These are phyloP conservation scores for Choanephora cucurbitarum DNA, from an alignment of 371 early-diverging fungal genomes.

Conservation along the genomic window DNA sequence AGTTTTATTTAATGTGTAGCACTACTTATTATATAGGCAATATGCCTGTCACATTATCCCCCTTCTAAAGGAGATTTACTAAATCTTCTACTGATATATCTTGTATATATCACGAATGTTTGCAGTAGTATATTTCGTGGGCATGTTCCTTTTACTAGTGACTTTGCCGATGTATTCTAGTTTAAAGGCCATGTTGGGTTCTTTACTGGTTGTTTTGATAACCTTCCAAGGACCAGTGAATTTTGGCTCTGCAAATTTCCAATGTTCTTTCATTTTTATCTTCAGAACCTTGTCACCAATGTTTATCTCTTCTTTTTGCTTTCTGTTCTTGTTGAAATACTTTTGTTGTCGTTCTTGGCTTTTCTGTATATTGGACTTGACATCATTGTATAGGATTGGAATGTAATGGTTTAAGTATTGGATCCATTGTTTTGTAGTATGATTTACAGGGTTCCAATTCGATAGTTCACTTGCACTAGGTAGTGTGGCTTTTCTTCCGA, in stretches of 20 bases:
- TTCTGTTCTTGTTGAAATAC: slow-evolving; percentile 10
- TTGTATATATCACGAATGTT: slow-evolving; percentile 9
- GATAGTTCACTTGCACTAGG: slow-evolving; percentile 5
- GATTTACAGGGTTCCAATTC: not conserved
- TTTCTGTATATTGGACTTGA: slow-evolving; percentile 6
- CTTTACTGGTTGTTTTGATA: not conserved
- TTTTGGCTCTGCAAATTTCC: slow-evolving; percentile 9
- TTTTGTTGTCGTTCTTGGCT: slow-evolving; percentile 18
- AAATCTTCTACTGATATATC: not conserved
- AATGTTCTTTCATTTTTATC: slow-evolving; percentile 1
- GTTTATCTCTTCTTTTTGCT: not conserved
- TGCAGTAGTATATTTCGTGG: not conserved
- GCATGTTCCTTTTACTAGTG: not conserved
- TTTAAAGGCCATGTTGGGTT: not conserved
- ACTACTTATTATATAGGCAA: not conserved
- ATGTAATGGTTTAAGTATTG: slow-evolving; percentile 20
- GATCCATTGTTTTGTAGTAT: slow-evolving; percentile 2
- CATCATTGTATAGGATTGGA: slow-evolving; percentile 12
- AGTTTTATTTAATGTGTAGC: too few species aligned
- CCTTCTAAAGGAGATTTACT: slow-evolving; percentile 1
- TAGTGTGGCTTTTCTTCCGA: slow-evolving; percentile 11
- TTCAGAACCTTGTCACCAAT: slow-evolving; percentile 11
- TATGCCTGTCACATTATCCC: slow-evolving; percentile 5
- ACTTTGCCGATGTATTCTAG: not conserved
- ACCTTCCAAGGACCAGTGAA: slow-evolving; percentile 16